These are phyloP conservation scores for Blastomyces parvus DNA, from an alignment of 2,329 filamentous ascomycete genomes.

Conservation along the genomic window DNA sequence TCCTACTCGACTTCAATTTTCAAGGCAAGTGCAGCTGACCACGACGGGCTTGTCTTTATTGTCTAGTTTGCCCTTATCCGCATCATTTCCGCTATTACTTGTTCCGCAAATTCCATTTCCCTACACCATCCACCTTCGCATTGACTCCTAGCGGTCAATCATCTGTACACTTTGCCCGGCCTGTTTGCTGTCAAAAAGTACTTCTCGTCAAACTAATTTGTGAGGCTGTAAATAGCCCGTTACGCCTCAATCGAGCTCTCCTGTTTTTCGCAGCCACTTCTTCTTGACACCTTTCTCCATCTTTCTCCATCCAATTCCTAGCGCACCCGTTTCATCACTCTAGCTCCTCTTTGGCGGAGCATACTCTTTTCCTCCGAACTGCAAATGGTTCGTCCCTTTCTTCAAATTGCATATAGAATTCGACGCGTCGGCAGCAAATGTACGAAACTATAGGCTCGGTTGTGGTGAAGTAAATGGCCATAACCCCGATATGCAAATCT, in stretches of 20 bases:
- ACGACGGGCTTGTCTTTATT: neutral
- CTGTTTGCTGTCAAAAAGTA: neutral
- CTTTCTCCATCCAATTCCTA: neutral
- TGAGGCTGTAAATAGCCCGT: neutral
- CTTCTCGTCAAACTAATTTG: constrained; percentile 1
- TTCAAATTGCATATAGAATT: neutral
- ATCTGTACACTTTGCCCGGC: neutral
- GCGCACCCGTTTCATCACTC: neutral
- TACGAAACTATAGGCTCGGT: neutral
- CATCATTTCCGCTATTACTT: neutral
- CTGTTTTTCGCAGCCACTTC: neutral
- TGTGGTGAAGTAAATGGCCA: neutral
- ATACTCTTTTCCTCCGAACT: neutral
- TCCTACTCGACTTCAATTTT: constrained; percentile 9
- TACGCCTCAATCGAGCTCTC: neutral
- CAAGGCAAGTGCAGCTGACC: neutral
- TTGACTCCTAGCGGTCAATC: neutral
- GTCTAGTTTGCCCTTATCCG: constrained; percentile 7
- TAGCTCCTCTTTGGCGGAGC: neutral
- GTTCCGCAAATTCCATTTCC: neutral
- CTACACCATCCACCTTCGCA: constrained; percentile 3
- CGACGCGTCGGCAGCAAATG: neutral
- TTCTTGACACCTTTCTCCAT: neutral
- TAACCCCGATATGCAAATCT: neutral
- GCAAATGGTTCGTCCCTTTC: neutral